Conservation (phyloP, 73 alveolate species). For the Uronychia setigera region DNA sequence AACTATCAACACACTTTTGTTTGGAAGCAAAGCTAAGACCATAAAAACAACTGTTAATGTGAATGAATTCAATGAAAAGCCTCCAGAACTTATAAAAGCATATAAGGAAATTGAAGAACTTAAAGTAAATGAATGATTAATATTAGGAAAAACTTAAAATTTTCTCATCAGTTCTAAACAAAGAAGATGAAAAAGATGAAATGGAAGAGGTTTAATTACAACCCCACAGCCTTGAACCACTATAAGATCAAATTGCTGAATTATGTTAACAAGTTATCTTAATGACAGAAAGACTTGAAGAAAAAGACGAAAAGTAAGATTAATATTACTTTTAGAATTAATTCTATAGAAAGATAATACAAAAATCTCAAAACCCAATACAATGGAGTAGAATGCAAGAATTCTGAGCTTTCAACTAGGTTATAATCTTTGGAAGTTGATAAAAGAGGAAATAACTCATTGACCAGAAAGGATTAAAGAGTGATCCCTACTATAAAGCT, state of each 20-base stretch:
- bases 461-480: not conserved
- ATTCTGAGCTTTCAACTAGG: not conserved
- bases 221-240: not conserved
- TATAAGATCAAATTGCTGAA: not conserved
- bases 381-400: not conserved
- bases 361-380: not conserved
- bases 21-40: conserved; percentile 83
- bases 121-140: not conserved
- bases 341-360: not conserved
- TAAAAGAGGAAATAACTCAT: not conserved
- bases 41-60: conserved; percentile 69
- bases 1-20: conserved; percentile 81
- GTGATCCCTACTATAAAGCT: not conserved
- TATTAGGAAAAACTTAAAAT: not conserved
- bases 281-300: not conserved
- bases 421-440: not conserved
- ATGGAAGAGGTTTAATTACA: not conserved
- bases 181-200: not conserved
- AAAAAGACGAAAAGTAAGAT: not conserved
- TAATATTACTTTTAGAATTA: not conserved
- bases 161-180: not conserved
- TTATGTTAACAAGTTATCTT: not conserved
- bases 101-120: not conserved
- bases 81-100: not conserved
- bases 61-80: conserved; percentile 34